Conservation (phyloP, 2,329 filamentous ascomycete genomes). For the Apiospora malaysiana region DNA sequence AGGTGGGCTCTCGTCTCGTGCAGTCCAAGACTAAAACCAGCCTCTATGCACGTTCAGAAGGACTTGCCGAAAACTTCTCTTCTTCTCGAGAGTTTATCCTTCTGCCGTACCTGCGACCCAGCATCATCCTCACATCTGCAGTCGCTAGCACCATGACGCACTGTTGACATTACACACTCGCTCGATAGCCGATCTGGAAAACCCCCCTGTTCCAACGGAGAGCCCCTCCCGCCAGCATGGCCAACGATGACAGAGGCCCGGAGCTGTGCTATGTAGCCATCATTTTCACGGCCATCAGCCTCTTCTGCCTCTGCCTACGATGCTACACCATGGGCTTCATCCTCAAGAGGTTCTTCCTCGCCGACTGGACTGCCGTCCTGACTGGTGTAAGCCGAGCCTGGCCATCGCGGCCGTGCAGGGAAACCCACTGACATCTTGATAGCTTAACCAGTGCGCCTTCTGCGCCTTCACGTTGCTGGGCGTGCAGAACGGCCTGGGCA, state of each 20-base stretch:
- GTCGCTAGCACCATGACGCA: constrained; percentile 1
- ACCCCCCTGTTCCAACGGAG: not conserved
- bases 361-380: constrained; percentile 24
- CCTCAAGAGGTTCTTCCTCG: constrained; percentile 42
- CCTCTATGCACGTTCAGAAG: too few relatives aligned
- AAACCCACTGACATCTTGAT: too few relatives aligned
- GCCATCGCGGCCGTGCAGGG: not conserved
- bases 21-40: too few relatives aligned
- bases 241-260: constrained; percentile 22
- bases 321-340: constrained; percentile 50
- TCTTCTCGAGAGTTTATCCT: not conserved
- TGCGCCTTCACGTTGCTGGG: constrained; percentile 24
- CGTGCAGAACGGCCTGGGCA: constrained; percentile 24
- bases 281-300: constrained; percentile 47
- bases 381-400: constrained; percentile 20
- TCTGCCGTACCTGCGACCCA: not conserved
- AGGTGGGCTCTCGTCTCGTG: too few relatives aligned
- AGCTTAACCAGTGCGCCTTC: constrained; percentile 22
- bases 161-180: not conserved
- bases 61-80: not conserved
- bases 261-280: constrained; percentile 35
- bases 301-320: constrained; percentile 49
- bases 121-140: not conserved
- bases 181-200: not conserved
- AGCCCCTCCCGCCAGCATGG: constrained; percentile 7